Conservation (phyloP, 768 basidiomycete genomes). For the Psilocybe cyanescens region DNA sequence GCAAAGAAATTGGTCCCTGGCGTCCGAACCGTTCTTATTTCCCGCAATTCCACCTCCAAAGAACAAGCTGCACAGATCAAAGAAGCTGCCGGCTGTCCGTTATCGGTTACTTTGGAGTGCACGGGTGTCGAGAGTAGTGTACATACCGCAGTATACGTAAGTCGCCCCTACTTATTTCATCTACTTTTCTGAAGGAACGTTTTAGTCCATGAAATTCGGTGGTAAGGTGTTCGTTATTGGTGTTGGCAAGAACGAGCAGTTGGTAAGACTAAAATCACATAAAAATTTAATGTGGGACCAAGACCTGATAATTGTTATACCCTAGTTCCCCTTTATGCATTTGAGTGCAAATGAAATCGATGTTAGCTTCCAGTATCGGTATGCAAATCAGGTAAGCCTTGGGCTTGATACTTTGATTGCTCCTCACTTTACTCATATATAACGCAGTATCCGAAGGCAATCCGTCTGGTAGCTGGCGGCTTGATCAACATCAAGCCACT, state of each 20-base stretch:
- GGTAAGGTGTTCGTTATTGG: slow-evolving; percentile 75
- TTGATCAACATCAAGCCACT: slow-evolving; percentile 77
- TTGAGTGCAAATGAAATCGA: slow-evolving; percentile 74
- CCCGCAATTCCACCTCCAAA: slow-evolving; percentile 46
- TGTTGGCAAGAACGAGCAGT: slow-evolving; percentile 66
- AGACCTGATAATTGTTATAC: not conserved
- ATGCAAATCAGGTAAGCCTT: slow-evolving; percentile 56
- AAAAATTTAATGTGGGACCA: not conserved
- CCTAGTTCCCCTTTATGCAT: slow-evolving; percentile 72
- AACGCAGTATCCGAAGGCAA: slow-evolving; percentile 78
- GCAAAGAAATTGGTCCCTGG: slow-evolving; percentile 64
- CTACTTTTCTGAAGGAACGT: not conserved
- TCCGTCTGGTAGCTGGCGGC: slow-evolving; percentile 77
- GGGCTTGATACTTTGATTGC: not conserved
- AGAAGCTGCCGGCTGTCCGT: slow-evolving; percentile 47
- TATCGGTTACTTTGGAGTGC: slow-evolving; percentile 64
- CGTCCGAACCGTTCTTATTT: slow-evolving; percentile 59
- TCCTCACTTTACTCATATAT: not conserved
- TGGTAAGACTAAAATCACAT: slow-evolving; percentile 36
- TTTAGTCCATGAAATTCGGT: slow-evolving; percentile 64
- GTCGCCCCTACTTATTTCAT: slow-evolving; percentile 14
- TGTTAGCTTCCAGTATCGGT: slow-evolving; percentile 70
- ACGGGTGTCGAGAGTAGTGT: slow-evolving; percentile 68
- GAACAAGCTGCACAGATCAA: slow-evolving; percentile 58
- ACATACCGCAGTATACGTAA: slow-evolving; percentile 59